A percentile compares a stretch with the other conserved stretches of the same genome.
Evolutionary conservation across 495 filamentous ascomycete species (phyloP).

Genomic region (Thozetella sp.): DNA sequence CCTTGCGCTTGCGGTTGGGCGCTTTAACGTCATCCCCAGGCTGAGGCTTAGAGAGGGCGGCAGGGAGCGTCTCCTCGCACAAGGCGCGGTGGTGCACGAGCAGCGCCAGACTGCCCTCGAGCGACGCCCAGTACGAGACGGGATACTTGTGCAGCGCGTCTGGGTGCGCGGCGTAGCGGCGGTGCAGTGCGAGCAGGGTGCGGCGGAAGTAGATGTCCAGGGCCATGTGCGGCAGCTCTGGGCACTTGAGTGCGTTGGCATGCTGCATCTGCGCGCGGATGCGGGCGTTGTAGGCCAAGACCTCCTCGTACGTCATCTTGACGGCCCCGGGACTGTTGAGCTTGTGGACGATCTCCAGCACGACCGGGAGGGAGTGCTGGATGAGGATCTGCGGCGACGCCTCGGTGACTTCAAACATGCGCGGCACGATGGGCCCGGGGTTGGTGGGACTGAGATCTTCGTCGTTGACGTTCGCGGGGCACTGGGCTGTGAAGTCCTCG

Average conservation of each 20-base stretch:
- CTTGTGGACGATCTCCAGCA: slow-evolving; percentile 41
- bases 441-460: slow-evolving; percentile 30
- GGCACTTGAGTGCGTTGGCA: slow-evolving; percentile 6
- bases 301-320: slow-evolving; percentile 48
- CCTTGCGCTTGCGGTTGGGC: background rate
- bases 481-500: slow-evolving; percentile 30
- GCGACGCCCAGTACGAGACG: slow-evolving; percentile 11
- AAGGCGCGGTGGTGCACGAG: slow-evolving; percentile 10
- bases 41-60: background rate
- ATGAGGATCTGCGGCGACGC: slow-evolving; percentile 44
- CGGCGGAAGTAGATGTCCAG: slow-evolving; percentile 43
- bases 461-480: slow-evolving; percentile 37
- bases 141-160: slow-evolving; percentile 9
- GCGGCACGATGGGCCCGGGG: slow-evolving; percentile 14
- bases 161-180: slow-evolving; percentile 34
- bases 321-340: slow-evolving; percentile 41
- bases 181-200: slow-evolving; percentile 48
- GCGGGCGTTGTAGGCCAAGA: slow-evolving; percentile 41
- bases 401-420: slow-evolving; percentile 21
- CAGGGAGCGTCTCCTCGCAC: slow-evolving; percentile 2
- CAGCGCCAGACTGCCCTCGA: slow-evolving; percentile 11
- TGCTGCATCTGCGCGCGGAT: slow-evolving; percentile 20
- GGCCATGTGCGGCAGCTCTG: slow-evolving; percentile 17
- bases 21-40: background rate
- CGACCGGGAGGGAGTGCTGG: slow-evolving; percentile 34